Conservation (phyloP, 2,329 filamentous ascomycete genomes). For the Ophiostoma tasmaniense region DNA sequence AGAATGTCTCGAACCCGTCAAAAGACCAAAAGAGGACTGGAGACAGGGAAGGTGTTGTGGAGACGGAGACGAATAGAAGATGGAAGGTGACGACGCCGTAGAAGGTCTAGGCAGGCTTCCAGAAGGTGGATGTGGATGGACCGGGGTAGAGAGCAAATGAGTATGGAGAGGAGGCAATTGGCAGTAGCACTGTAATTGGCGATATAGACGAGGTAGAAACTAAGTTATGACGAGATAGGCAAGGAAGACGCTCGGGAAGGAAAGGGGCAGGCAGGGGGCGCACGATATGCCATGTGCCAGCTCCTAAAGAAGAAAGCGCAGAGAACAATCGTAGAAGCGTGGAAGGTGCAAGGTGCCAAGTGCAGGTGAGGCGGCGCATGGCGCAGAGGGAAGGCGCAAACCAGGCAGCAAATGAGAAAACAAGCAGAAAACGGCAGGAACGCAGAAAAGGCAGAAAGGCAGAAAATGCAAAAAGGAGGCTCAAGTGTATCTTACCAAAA, state of each 20-base stretch:
- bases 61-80: neutral
- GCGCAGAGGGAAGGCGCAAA: neutral
- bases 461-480: neutral
- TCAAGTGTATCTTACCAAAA: slow-evolving; percentile 7
- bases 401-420: neutral
- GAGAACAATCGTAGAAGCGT: neutral
- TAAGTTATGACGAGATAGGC: slow-evolving; percentile 3
- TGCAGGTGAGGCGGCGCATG: neutral
- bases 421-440: too few species aligned
- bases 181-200: neutral
- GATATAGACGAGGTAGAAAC: neutral
- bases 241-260: neutral
- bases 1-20: too few species aligned
- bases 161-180: neutral
- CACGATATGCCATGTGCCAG: neutral
- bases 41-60: neutral
- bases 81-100: neutral
- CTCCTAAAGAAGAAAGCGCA: neutral
- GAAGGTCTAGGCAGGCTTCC: slow-evolving; percentile 1
- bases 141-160: slow-evolving; percentile 1
- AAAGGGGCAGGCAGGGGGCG: neutral
- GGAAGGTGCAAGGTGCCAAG: neutral
- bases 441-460: neutral
- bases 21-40: neutral
- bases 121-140: slow-evolving; percentile 2